Evolutionary conservation across 768 basidiomycete species (phyloP), one percentile per base, ranked within the genome.

Genomic region (Lactifluus subvellereus): DNA sequence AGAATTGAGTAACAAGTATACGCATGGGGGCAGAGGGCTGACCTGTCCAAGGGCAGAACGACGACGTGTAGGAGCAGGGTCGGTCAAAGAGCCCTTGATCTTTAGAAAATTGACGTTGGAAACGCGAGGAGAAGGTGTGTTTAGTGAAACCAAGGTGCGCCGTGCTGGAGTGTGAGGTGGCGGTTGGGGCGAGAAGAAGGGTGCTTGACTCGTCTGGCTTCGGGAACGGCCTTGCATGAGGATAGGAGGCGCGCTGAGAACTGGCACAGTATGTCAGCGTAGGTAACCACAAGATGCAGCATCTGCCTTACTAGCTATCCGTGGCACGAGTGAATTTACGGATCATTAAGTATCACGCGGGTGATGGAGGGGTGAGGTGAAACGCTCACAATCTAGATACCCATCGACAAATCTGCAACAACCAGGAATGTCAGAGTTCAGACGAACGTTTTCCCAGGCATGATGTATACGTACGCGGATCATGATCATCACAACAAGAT

Each of bases 61-160:
- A 43, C 80, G 79, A 45, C 79, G 77, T 1, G 75, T 75, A 56
- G 75, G 82, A 9, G 86, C 82, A 22, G 89, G 89, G 71, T 89
- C 89, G 2, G 89, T 90, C 58, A 84, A 74, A 68, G 85, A 83
- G 55, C 89, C 88, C 67, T 88, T 86, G 40, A 85, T 74, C 71
- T 84, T 84, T 40, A 85, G 78, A 70, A 82, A 81, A 64, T 73
- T 78, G 9, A 77, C 73, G 59, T 82, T 75, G n/a, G 78, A 74
- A 52, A 81, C 77, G 68, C 86, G 87, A 1, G 81, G 87, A n/a
- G 87, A 86, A 60, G 87, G 87, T 49, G 87, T 89, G 49, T 82
- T 81, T 66, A 79, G 68, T 51, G 72, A 70, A 38, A 71, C 75
- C 45, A 77, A 71, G 30, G 79, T 73, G 40, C 72, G 74, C 62